Conservation (phyloP, 73 alveolate genomes). For the Paramecium pentaurelia region DNA sequence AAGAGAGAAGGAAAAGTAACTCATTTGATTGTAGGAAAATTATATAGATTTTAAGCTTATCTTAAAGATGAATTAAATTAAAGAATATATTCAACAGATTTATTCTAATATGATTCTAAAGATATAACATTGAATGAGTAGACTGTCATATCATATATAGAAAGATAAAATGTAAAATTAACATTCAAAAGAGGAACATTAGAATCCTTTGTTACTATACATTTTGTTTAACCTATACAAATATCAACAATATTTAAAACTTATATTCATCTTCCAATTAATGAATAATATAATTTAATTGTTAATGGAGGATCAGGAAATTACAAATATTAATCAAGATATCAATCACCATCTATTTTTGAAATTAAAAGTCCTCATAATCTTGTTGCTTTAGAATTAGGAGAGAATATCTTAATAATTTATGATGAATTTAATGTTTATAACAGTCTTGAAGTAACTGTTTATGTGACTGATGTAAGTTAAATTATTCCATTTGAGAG, state of each 20-base stretch:
- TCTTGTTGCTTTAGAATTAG: not conserved
- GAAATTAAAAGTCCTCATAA: not conserved
- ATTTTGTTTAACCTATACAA: not conserved
- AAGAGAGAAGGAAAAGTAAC: not conserved
- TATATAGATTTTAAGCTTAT: not conserved
- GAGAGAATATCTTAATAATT: not conserved
- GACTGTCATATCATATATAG: not conserved
- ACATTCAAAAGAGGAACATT: not conserved
- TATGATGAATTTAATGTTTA: not conserved
- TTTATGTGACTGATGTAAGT: not conserved
- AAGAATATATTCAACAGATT: not conserved
- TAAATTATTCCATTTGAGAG: not conserved
- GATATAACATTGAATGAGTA: not conserved
- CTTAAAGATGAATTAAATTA: not conserved
- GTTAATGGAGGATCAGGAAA: not conserved
- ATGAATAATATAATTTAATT: not conserved
- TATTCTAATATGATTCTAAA: not conserved
- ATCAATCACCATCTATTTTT: not conserved
- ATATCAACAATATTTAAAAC: not conserved
- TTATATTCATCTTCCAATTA: not conserved
- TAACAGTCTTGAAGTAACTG: not conserved
- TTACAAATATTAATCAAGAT: not conserved
- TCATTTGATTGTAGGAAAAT: not conserved
- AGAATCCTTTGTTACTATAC: not conserved
- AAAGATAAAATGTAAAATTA: not conserved